A percentile compares a stretch with the other conserved stretches of the same genome.
These are phyloP conservation scores for Capronia epimyces DNA, from an alignment of 2,329 filamentous ascomycete species.

Conservation along the genomic window DNA sequence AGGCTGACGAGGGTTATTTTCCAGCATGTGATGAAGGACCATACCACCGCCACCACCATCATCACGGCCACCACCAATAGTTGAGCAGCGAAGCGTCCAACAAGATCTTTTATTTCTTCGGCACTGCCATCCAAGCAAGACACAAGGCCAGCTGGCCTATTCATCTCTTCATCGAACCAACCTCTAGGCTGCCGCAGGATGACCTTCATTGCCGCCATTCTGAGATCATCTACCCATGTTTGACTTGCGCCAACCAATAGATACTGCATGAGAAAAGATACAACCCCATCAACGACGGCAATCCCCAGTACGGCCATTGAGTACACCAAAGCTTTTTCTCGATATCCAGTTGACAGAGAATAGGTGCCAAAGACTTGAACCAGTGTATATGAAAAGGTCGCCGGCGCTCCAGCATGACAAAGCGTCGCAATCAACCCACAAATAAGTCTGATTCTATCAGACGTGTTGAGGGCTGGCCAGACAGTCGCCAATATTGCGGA, in stretches of 20 bases:
- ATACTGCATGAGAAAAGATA: conserved; percentile 63
- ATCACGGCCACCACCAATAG: conserved; percentile 63
- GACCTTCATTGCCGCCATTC: conserved; percentile 60
- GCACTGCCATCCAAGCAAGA: conserved; percentile 73
- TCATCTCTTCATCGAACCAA: conserved; percentile 70
- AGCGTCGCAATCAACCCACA: conserved; percentile 58
- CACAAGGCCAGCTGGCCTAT: conserved; percentile 59
- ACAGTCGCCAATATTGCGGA: conserved; percentile 61
- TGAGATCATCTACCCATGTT: conserved; percentile 68
- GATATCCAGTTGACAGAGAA: conserved; percentile 50
- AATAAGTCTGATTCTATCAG: conserved; percentile 52
- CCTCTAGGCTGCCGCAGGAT: conserved; percentile 69
- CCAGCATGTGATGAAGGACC: conserved; percentile 72
- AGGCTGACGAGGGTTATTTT: conserved; percentile 73
- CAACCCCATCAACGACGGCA: conserved; percentile 59
- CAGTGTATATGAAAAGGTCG: conserved; percentile 71
- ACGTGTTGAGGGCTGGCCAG: conserved; percentile 57
- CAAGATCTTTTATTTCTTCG: conserved; percentile 79
- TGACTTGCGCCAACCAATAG: conserved; percentile 67
- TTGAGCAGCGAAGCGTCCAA: conserved; percentile 70
- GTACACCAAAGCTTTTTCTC: conserved; percentile 61
- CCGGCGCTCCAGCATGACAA: conserved; percentile 61
- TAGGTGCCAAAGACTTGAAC: conserved; percentile 67
- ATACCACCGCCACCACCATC: conserved; percentile 62
- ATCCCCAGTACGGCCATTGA: conserved; percentile 60